Evolutionary conservation across 2,329 filamentous ascomycete species (phyloP), one percentile per base, ranked within the genome.

Genomic region (Chaetothyriales sp.): DNA sequence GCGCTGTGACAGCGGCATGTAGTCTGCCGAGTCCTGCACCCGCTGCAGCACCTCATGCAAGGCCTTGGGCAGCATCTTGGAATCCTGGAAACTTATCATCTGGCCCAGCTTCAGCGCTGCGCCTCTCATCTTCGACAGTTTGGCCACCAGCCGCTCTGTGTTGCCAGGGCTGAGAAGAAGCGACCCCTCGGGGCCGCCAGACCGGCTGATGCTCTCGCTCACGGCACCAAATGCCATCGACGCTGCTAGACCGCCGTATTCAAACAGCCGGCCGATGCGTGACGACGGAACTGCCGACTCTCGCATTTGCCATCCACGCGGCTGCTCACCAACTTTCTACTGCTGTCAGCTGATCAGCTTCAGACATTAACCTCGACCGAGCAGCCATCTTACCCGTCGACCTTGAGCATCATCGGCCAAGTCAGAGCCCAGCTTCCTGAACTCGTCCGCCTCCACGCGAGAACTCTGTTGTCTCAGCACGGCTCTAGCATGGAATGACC

Each of bases 11-110:
- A 86, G 78, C 0, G 92, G 92, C 92, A 98, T 98, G 66, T 96
- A 98, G 66, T 98, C 90, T 42, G 92, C 92, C 51, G 86, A 83
- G 65, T 98, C 92, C 65, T 98, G 92, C 0, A 98, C 92, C 5
- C 93, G 81, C 64, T 95, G 88, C 10, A 98, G 72, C 1, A 98
- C 87, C 61, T 90, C 79, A 58, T 93, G 86, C 47, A 98, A 88
- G 1, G 86, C 79, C 0, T 78, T 79, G 0, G 92, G 92, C 8
- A 98, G 77, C 80, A 95, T 88, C 67, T 95, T 96, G 39, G 86
- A 81, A 68, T 98, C 92, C 72, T 98, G 92, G 63, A 98, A 92
- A 65, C 88, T 95, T 74, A 98, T 84, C 84, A 96, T 92, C 70
- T 98, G 92, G 0, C 92, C 93, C 22, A 98, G 70, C 70, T 98